Conservation (phyloP, 805 yeast species). For the Wickerhamomyces sydowiorum region DNA sequence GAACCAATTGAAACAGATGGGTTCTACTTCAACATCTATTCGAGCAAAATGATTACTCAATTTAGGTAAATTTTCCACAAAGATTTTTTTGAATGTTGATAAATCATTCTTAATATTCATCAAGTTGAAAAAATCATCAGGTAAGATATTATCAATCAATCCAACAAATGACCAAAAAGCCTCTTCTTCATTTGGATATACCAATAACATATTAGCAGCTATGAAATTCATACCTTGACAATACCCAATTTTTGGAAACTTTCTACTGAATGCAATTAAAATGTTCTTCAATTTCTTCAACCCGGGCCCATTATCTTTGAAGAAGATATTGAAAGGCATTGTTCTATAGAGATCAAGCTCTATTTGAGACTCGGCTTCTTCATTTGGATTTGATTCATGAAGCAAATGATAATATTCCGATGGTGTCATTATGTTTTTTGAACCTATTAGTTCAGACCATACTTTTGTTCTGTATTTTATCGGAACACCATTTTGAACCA, state of each 20-base stretch:
- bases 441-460: slow-evolving; percentile 53
- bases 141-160: slow-evolving; percentile 42
- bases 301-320: slow-evolving; percentile 52
- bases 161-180: slow-evolving; percentile 49
- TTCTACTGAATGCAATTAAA: slow-evolving; percentile 42
- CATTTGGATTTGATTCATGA: slow-evolving; percentile 15
- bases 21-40: slow-evolving; percentile 38
- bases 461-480: slow-evolving; percentile 38
- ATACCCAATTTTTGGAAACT: slow-evolving; percentile 45
- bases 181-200: slow-evolving; percentile 41
- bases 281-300: slow-evolving; percentile 39
- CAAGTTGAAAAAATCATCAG: slow-evolving; percentile 34
- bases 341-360: slow-evolving; percentile 50
- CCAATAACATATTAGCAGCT: slow-evolving; percentile 44
- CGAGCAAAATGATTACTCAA: slow-evolving; percentile 30
- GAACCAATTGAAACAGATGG: slow-evolving; percentile 53
- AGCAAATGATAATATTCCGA: slow-evolving; percentile 38
- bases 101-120: slow-evolving; percentile 36
- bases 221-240: slow-evolving; percentile 60
- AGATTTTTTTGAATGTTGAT: slow-evolving; percentile 27
- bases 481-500: slow-evolving; percentile 44
- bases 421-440: slow-evolving; percentile 35
- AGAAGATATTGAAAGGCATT: slow-evolving; percentile 47
- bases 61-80: slow-evolving; percentile 34
- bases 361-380: slow-evolving; percentile 40